Evolutionary conservation across 106 monocot species (phyloP).

Genomic region (Narthecium ossifragum): DNA sequence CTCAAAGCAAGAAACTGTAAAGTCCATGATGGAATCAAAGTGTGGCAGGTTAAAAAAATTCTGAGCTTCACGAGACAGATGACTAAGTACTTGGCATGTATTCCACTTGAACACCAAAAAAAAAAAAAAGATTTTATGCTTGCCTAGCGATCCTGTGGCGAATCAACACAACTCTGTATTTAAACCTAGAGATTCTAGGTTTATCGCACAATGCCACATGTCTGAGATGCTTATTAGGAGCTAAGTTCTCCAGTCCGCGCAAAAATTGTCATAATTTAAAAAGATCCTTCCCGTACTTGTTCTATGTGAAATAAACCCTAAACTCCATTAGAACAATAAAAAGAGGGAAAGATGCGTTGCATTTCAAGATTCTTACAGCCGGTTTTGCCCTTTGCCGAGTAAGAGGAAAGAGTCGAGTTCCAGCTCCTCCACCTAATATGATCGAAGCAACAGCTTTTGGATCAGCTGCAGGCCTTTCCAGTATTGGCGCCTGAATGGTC

Average conservation of each 20-base stretch:
- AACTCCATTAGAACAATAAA: too few relatives aligned
- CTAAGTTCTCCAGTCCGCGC: too few relatives aligned
- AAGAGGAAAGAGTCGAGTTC: slow-evolving; percentile 80
- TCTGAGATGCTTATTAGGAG: too few relatives aligned
- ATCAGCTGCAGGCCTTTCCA: slow-evolving; percentile 26
- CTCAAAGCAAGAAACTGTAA: neutral
- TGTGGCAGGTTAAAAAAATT: too few relatives aligned
- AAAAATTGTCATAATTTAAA: too few relatives aligned
- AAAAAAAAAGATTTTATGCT: neutral
- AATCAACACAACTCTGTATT: neutral
- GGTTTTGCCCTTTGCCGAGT: slow-evolving; percentile 71
- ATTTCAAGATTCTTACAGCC: slow-evolving; percentile 44
- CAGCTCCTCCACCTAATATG: slow-evolving; percentile 79
- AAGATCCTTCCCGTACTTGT: too few relatives aligned
- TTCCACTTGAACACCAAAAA: neutral
- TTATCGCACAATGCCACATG: neutral
- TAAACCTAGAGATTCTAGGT: neutral
- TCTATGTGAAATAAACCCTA: neutral
- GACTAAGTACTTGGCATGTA: neutral
- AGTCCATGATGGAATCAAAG: too few relatives aligned
- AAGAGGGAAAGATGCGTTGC: neutral
- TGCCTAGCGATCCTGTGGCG: neutral
- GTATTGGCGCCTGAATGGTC: slow-evolving; percentile 18
- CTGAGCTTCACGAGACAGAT: neutral
- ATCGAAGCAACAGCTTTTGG: slow-evolving; percentile 67